A percentile compares a stretch with the other conserved stretches of the same genome.
phyloP scores from a whole-genome alignment of 2,329 filamentous ascomycete species.

The Neopestalotiopsis sp. region DNA sequence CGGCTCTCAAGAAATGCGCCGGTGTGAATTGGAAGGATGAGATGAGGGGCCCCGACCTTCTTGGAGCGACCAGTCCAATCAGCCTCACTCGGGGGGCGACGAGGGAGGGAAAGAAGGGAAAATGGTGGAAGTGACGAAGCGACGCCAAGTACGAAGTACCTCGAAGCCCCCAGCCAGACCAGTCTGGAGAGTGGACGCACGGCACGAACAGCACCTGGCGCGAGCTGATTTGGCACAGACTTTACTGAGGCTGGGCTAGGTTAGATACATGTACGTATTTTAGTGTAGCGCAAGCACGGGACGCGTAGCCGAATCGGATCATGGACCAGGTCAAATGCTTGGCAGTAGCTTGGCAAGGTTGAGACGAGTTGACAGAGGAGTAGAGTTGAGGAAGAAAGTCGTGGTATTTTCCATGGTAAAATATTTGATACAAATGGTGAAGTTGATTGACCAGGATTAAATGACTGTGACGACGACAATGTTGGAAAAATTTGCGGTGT shows the following conservation, averaged over 20 bases:
- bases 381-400: neutral
- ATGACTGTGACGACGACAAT: no score
- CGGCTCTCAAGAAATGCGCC: neutral
- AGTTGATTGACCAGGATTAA: no score
- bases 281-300: neutral
- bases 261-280: neutral
- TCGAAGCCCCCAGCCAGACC: neutral
- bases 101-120: neutral
- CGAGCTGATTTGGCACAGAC: neutral
- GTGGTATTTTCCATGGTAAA: no score
- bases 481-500: no score
- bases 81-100: conserved; percentile 1
- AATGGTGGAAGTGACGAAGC: neutral
- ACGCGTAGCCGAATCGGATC: neutral
- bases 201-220: conserved; percentile 1
- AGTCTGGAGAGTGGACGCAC: neutral
- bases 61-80: conserved; percentile 1
- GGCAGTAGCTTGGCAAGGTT: neutral
- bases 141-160: neutral
- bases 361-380: neutral
- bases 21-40: neutral
- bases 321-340: neutral
- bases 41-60: neutral
- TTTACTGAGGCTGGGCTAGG: neutral
- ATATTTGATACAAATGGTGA: no score